Evolutionary conservation across 2,329 filamentous ascomycete genomes (phyloP).

Genomic region (Trichoderma sp.): DNA sequence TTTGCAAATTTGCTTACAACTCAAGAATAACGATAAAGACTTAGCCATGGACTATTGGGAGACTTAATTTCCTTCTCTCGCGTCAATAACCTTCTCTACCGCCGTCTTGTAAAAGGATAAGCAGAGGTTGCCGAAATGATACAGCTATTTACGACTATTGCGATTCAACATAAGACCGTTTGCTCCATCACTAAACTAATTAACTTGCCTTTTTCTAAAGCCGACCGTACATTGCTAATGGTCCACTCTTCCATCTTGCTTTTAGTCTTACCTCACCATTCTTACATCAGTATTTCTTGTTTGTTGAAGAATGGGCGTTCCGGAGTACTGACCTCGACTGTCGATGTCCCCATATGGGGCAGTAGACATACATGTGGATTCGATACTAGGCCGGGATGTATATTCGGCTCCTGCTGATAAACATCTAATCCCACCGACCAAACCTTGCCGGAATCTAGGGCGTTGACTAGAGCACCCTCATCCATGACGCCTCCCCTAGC

Average conservation of each 20-base stretch:
- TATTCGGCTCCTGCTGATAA: slow-evolving; percentile 42
- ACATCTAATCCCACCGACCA: slow-evolving; percentile 48
- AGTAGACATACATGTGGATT: neutral
- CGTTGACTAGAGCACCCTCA: slow-evolving; percentile 44
- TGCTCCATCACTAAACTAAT: neutral
- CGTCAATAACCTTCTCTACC: neutral
- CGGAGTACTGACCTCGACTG: neutral
- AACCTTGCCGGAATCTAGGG: slow-evolving; percentile 45
- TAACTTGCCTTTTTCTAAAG: neutral
- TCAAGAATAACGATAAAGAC: too few species aligned
- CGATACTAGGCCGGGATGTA: slow-evolving; percentile 26
- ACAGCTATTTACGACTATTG: too few species aligned
- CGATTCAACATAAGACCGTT: neutral
- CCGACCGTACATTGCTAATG: neutral
- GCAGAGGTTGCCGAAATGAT: too few species aligned
- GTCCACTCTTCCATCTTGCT: neutral
- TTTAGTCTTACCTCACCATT: neutral
- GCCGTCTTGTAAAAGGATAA: neutral
- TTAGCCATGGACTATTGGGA: too few species aligned
- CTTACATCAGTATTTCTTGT: neutral
- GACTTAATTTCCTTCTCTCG: neutral
- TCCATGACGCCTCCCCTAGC: slow-evolving; percentile 49
- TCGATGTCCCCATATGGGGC: neutral
- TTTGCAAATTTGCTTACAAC: neutral
- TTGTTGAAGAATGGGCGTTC: neutral